phyloP scores from a whole-genome alignment of 129 eudicot species.

The Glebionis coronaria region DNA sequence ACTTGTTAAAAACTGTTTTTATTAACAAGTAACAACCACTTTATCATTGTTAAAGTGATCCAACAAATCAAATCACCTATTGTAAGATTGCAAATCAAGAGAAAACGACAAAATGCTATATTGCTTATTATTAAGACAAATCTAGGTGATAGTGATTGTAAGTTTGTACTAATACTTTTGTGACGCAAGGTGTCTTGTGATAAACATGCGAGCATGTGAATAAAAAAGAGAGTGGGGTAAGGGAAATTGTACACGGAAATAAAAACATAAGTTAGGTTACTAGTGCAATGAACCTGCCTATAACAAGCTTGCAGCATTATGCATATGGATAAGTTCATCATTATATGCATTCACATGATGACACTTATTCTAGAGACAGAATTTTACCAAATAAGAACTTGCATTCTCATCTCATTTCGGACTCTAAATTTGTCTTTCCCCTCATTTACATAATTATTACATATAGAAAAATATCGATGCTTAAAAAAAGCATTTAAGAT shows the following conservation, averaged over 20 bases:
- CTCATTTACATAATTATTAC: too few species aligned
- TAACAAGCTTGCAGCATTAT: conserved; percentile 25
- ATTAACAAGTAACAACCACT: too few species aligned
- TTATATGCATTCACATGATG: conserved; percentile 27
- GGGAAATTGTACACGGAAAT: conserved; percentile 34
- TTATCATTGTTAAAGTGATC: too few species aligned
- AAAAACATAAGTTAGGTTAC: conserved; percentile 16
- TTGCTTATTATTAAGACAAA: conserved; percentile 16
- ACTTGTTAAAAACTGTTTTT: too few species aligned
- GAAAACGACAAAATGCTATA: background rate
- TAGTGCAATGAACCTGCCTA: conserved; percentile 33
- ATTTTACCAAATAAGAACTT: conserved; percentile 4
- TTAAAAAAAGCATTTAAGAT: too few species aligned
- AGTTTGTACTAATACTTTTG: background rate
- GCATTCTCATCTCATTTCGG: conserved; percentile 1
- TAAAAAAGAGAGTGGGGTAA: background rate
- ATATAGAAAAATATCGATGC: too few species aligned
- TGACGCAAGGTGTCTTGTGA: conserved; percentile 22
- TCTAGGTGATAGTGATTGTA: conserved; percentile 26
- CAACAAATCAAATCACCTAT: too few species aligned
- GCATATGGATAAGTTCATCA: conserved; percentile 21
- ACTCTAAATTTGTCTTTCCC: too few species aligned
- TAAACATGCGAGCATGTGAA: conserved; percentile 30
- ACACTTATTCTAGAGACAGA: conserved; percentile 16
- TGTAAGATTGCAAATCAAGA: too few species aligned